These are phyloP conservation scores for rapeseed (Brassica napus) DNA, from an alignment of 345 rosid species.

Conservation along the genomic window DNA sequence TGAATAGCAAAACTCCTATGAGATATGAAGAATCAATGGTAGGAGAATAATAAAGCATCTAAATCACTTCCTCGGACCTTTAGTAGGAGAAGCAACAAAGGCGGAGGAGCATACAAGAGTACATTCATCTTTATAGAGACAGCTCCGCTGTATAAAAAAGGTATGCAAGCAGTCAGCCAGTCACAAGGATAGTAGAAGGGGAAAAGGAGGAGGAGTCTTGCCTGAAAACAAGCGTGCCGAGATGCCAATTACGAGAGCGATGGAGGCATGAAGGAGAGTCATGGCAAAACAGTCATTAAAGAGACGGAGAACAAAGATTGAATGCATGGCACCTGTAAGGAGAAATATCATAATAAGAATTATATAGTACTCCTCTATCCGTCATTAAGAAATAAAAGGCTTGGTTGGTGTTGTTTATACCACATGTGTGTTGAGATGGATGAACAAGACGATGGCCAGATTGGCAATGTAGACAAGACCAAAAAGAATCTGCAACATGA, in stretches of 20 bases:
- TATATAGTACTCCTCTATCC: too few relatives aligned
- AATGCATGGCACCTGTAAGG: slow-evolving; percentile 84
- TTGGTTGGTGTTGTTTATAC: slow-evolving; percentile 37
- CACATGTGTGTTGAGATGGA: slow-evolving; percentile 72
- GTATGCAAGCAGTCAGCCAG: background rate
- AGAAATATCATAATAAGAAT: too few relatives aligned
- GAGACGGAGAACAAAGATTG: slow-evolving; percentile 89
- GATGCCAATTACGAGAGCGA: slow-evolving; percentile 76
- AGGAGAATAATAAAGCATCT: slow-evolving; percentile 17
- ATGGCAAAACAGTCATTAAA: slow-evolving; percentile 91
- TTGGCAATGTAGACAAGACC: slow-evolving; percentile 72
- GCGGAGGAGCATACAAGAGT: slow-evolving; percentile 88
- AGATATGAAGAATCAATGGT: slow-evolving; percentile 17
- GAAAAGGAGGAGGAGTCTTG: slow-evolving; percentile 25
- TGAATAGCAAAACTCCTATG: slow-evolving; percentile 22
- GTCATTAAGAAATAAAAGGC: background rate
- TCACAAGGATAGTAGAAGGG: slow-evolving; percentile 6
- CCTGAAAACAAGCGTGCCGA: slow-evolving; percentile 87
- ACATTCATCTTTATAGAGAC: slow-evolving; percentile 96
- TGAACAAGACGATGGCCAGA: slow-evolving; percentile 65
- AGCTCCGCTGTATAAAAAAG: slow-evolving; percentile 54
- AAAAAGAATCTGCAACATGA: slow-evolving; percentile 66
- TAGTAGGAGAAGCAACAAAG: slow-evolving; percentile 70
- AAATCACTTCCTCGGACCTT: slow-evolving; percentile 44
- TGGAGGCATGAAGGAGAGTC: slow-evolving; percentile 75